Base-by-base conservation (phyloP, 441 rosid genomes). In the California macrophylla region DNA sequence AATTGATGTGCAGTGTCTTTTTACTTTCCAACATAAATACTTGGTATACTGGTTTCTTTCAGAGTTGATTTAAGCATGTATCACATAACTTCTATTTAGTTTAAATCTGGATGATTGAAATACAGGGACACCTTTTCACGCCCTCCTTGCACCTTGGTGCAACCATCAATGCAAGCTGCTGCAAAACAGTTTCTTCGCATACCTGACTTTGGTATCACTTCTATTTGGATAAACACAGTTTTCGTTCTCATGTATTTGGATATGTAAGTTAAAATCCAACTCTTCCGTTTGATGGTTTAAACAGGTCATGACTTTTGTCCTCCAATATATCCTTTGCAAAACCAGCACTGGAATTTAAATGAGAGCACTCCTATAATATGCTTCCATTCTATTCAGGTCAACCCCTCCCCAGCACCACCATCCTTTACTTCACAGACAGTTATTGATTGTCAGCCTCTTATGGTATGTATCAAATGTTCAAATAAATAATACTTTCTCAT, bases 361-460 rank as follows among this genome's bases (percentile, higher is more conserved):
- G 79, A 75, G 38, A 85, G 84, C 73, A 75, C 81, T 77, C 99
- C 99, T 70, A 78, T 94, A 82, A 84, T 94, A 75, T 83, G 90
- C 80, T 77, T 92, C 65, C 82, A 90, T 72, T 84, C 94, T 75
- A 92, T 91, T 82, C 97, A 92, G 83, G 88, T 85, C 81, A 87
- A 86, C 83, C 99, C 99, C 58, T 87, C 96, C 63, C 98, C 99
- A 50, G 77, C 73, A 47, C 97, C 98, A 7, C 97, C 98, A 42
- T 78, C 81, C 52, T 85, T 90, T 79, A 91, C 94, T 69, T 85
- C 92, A 6, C 85, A 87, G 82, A 92, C 97, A 5, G 95, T 87
- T 66, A 89, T 94, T 76, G 78, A 79, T 75, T 94, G 94, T 79
- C 94, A 90, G 85, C 94, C 99, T 50, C 96, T 94, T 76, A 82